Conservation (phyloP, 2,329 filamentous ascomycete genomes). For the Claviceps arundinis region DNA sequence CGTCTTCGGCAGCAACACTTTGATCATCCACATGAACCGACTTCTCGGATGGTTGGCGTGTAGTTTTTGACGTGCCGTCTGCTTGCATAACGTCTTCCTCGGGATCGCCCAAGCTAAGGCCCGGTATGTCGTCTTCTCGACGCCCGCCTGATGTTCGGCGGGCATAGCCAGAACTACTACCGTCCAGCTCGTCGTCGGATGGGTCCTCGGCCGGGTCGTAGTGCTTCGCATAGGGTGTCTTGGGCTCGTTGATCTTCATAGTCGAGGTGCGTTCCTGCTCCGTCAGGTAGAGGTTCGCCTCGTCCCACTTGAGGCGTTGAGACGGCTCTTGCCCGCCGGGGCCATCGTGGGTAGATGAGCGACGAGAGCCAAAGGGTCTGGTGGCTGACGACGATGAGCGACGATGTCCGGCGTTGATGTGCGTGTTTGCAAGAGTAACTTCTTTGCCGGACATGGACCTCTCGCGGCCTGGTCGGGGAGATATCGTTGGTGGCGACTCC, state of each 20-base stretch:
- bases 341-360: slow-evolving; percentile 45
- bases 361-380: slow-evolving; percentile 51
- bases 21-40: slow-evolving; percentile 68
- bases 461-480: slow-evolving; percentile 23
- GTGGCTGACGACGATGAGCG: slow-evolving; percentile 67
- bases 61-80: slow-evolving; percentile 18
- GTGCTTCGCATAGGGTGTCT: slow-evolving; percentile 88
- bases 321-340: slow-evolving; percentile 35
- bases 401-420: slow-evolving; percentile 82
- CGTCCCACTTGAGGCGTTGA: slow-evolving; percentile 90
- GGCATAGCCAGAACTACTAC: slow-evolving; percentile 16
- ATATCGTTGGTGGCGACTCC: slow-evolving; percentile 35
- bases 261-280: slow-evolving; percentile 91
- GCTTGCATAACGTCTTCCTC: slow-evolving; percentile 54
- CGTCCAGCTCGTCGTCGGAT: slow-evolving; percentile 51
- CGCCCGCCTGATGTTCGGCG: slow-evolving; percentile 24
- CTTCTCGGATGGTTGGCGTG: slow-evolving; percentile 38
- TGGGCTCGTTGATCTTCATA: slow-evolving; percentile 99
- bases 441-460: slow-evolving; percentile 58
- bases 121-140: slow-evolving; percentile 69
- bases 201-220: slow-evolving; percentile 86
- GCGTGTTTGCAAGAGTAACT: slow-evolving; percentile 83
- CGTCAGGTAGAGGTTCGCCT: slow-evolving; percentile 92
- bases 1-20: slow-evolving; percentile 43
- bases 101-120: slow-evolving; percentile 81